A percentile compares a stretch with the other conserved stretches of the same genome.
These are phyloP conservation scores for Fusarium siculi DNA, from an alignment of 2,329 filamentous ascomycete genomes.

Conservation along the genomic window DNA sequence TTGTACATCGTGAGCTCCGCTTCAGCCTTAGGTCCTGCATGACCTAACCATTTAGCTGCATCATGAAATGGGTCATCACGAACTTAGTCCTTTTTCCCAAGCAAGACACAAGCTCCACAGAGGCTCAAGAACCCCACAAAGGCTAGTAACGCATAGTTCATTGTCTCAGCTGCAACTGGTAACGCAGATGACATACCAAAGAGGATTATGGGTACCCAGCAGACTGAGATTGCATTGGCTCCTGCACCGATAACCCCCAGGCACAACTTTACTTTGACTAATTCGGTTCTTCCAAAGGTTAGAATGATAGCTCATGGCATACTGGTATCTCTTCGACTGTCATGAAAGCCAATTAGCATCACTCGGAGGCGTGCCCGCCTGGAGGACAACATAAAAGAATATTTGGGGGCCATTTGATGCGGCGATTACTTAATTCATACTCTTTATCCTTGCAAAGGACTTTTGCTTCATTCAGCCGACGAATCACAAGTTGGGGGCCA, in stretches of 20 bases:
- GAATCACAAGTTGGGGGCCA: not conserved
- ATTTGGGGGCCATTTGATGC: not conserved
- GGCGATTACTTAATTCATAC: not conserved
- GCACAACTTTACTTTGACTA: not conserved
- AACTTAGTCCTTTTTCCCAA: no score
- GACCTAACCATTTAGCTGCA: no score
- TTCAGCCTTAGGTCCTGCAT: no score
- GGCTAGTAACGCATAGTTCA: no score
- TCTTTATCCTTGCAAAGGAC: rapidly evolving
- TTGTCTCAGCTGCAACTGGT: no score
- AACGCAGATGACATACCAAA: no score
- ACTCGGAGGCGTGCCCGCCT: not conserved
- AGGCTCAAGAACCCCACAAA: no score
- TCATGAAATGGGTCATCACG: no score
- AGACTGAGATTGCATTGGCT: not conserved
- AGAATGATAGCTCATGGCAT: not conserved
- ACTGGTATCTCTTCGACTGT: not conserved
- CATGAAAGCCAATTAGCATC: not conserved
- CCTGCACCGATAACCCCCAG: not conserved
- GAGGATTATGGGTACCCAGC: no score
- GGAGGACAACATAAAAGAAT: not conserved
- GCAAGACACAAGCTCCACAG: no score
- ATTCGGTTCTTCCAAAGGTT: not conserved
- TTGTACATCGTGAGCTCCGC: no score
- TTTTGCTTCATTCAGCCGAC: not conserved